A percentile compares a stretch with the other conserved stretches of the same genome.
phyloP scores from a whole-genome alignment of 2,329 filamentous ascomycete genomes.

The Ceratocystis diversiconidia region DNA sequence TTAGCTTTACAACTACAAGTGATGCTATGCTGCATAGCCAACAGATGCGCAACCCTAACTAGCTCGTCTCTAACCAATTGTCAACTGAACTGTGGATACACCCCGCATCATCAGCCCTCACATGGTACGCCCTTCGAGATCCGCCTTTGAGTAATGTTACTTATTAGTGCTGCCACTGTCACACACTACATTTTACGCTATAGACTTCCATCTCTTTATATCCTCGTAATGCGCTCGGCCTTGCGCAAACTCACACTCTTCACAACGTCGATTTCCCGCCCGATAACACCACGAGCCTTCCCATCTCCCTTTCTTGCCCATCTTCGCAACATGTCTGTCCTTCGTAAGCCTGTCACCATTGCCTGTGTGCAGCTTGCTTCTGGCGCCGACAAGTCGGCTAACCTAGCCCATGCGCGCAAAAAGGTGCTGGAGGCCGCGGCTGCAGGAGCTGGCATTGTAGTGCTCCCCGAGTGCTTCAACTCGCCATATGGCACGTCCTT shows the following conservation, averaged over 20 bases:
- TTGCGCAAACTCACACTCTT: slow-evolving; percentile 10
- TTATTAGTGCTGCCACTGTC: neutral
- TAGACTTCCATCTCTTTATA: neutral
- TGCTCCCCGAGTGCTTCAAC: slow-evolving; percentile 98
- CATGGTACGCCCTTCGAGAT: neutral
- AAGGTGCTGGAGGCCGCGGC: slow-evolving; percentile 72
- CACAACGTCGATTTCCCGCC: neutral
- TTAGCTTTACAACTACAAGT: no score
- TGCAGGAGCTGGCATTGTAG: slow-evolving; percentile 68
- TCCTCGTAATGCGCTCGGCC: slow-evolving; percentile 3
- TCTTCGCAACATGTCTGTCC: slow-evolving; percentile 29
- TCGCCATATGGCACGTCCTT: slow-evolving; percentile 83
- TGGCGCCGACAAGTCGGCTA: slow-evolving; percentile 68
- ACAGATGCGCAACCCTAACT: no score
- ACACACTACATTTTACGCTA: neutral
- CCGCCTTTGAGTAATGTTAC: neutral
- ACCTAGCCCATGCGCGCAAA: slow-evolving; percentile 64
- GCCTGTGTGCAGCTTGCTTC: slow-evolving; percentile 71
- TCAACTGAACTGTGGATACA: neutral
- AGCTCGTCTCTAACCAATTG: neutral
- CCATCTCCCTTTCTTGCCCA: slow-evolving; percentile 16
- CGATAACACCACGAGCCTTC: neutral
- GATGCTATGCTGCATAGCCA: no score
- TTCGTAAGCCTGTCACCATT: slow-evolving; percentile 65
- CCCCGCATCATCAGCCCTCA: neutral